These are phyloP conservation scores for Yarrowia alimentaria DNA, from an alignment of 805 yeast species.

Conservation along the genomic window DNA sequence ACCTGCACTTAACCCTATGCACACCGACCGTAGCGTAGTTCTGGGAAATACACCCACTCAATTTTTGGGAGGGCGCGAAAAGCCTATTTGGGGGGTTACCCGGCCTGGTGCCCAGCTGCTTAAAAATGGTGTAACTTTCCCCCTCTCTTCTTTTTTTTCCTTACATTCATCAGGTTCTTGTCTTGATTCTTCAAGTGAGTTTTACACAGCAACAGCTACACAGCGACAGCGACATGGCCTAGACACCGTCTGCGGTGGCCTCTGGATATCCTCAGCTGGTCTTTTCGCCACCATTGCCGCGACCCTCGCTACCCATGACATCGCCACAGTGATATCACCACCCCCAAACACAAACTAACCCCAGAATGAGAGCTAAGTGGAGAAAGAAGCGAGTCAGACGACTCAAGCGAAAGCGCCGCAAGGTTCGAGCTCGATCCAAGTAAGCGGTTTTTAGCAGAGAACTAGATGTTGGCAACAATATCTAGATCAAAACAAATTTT, in stretches of 20 bases:
- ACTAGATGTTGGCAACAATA: too few relatives aligned
- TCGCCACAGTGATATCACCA: too few relatives aligned
- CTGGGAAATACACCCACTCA: constrained; percentile 27
- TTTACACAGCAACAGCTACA: too few relatives aligned
- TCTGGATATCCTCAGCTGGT: too few relatives aligned
- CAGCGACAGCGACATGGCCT: too few relatives aligned
- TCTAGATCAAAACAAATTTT: constrained; percentile 19
- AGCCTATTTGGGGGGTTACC: constrained; percentile 5
- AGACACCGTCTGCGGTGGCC: too few relatives aligned
- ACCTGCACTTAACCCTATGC: background rate
- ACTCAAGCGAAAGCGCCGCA: constrained; percentile 99
- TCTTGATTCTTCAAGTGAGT: constrained; percentile 27
- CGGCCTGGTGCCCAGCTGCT: constrained; percentile 16
- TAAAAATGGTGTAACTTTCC: constrained; percentile 27
- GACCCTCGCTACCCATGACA: too few relatives aligned
- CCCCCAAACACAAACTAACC: constrained; percentile 7
- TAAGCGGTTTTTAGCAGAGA: constrained; percentile 28
- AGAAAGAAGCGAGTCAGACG: constrained; percentile 99
- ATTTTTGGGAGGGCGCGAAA: constrained; percentile 2
- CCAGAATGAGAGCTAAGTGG: constrained; percentile 70
- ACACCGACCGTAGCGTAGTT: constrained; percentile 12
- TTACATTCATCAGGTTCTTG: constrained; percentile 28
- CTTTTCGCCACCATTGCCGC: too few relatives aligned
- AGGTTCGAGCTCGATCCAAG: constrained; percentile 91
- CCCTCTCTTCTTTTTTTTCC: constrained; percentile 22